Percentiles rank a stretch among this genome's conserved stretches.
Evolutionary conservation across 2,329 filamentous ascomycete genomes (phyloP).

Genomic region (Lasiodiplodia gonubiensis): DNA sequence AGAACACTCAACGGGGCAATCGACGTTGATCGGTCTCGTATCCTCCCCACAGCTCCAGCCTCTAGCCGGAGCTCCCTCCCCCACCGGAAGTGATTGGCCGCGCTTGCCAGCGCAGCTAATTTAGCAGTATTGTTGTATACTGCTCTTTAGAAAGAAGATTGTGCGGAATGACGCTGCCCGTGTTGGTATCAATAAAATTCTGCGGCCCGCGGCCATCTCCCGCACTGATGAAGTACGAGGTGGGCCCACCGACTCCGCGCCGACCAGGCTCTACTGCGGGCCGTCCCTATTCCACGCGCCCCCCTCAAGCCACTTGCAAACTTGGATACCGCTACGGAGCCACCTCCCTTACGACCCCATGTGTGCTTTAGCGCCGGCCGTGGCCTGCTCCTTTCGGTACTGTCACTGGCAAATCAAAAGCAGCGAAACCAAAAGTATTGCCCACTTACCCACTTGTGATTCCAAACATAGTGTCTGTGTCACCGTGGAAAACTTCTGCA

Average conservation of each 20-base stretch:
- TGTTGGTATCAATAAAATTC: not conserved
- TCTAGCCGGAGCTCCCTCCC: not conserved
- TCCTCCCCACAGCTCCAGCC: constrained; percentile 6
- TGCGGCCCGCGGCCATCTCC: constrained; percentile 7
- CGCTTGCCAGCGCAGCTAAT: not conserved
- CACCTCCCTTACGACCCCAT: not conserved
- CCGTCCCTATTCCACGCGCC: constrained; percentile 6
- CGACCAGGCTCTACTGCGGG: constrained; percentile 1
- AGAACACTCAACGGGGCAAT: not conserved
- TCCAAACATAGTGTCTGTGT: not conserved
- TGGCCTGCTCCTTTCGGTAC: not conserved
- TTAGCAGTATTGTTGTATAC: too few species aligned
- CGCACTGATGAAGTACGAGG: not conserved
- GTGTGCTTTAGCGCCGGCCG: not conserved
- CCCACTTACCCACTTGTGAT: not conserved
- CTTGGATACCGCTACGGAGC: not conserved
- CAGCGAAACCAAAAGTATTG: too few species aligned
- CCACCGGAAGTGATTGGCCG: not conserved
- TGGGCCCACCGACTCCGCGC: not conserved
- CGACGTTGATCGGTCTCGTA: not conserved
- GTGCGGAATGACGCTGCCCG: not conserved
- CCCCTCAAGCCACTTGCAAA: not conserved
- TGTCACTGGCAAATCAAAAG: not conserved
- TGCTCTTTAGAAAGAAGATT: not conserved
- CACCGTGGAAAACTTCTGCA: not conserved